Evolutionary conservation across 495 filamentous ascomycete genomes (phyloP), one percentile per base, ranked within the genome.

Genomic region (Daldinia decipiens): DNA sequence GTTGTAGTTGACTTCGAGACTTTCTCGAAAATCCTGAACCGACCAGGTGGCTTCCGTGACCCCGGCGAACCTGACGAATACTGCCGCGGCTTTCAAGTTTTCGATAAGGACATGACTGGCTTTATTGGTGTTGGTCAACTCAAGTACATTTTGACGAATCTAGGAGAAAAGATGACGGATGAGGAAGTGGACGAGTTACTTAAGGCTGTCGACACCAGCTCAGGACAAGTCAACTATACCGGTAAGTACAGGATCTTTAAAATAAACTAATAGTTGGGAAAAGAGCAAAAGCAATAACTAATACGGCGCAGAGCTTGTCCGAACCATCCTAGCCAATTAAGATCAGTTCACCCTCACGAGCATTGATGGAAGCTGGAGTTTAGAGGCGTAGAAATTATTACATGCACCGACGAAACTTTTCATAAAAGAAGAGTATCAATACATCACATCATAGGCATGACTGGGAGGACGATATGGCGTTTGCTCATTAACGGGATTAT

Each of bases 161-260:
- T 99, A 63, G 95, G 95, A 69, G 95, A 99, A 89, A 98, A 98
- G 85, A 96, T 99, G 91, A 93, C 92, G 70, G 94, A 98, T 74
- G 95, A 97, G 50, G 95, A 99, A 82, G 95, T 98, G 43, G 94
- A 99, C 76, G 95, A 99, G 87, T 85, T 99, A 74, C 87, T 98
- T 77, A 98, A 98, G 88, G 93, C 93, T 2, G 94, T 98, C 68
- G 94, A 99, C 76, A 94, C 93, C 62, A 93, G 89, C 79, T 93
- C 89, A 61, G 95, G 94, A 66, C 93, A 98, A 86, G 91, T 98
- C 81, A 97, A 98, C 82, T 99, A 99, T 80, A 94, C 90, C 51
- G 94, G 93, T 95, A 84, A 66, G 85, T 80, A 39, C 38, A 31
- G 31, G 6, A 50, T 53, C 59, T 24, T 29, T 19, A 62, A 32